Evolutionary conservation across 805 yeast species (phyloP).

Genomic region (Schwanniomyces polymorphus): DNA sequence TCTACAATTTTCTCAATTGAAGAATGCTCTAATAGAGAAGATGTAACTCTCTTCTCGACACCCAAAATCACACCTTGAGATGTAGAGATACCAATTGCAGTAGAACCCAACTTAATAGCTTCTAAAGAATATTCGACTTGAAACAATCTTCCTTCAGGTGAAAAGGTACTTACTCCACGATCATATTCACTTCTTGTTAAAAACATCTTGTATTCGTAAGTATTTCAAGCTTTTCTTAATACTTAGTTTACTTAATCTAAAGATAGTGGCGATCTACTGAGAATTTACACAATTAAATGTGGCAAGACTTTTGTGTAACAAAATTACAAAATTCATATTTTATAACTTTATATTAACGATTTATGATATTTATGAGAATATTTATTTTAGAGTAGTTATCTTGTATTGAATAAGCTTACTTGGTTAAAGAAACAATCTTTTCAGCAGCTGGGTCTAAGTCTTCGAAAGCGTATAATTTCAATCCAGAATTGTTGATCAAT

Average conservation of each 20-base stretch:
- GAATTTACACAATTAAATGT: constrained; percentile 1
- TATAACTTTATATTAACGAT: not conserved
- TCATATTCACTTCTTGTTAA: constrained; percentile 99
- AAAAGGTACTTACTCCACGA: constrained; percentile 97
- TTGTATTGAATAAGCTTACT: constrained; percentile 14
- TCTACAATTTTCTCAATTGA: constrained; percentile 96
- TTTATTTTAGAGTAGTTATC: not conserved
- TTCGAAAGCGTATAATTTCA: constrained; percentile 86
- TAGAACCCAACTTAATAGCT: constrained; percentile 95
- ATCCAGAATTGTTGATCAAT: constrained; percentile 83
- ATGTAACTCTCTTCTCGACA: constrained; percentile 95
- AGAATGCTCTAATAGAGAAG: constrained; percentile 84
- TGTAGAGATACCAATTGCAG: constrained; percentile 96
- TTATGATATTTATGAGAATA: constrained; percentile 1
- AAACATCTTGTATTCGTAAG: constrained; percentile 59
- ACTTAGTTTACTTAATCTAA: not conserved
- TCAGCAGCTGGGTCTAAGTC: constrained; percentile 97
- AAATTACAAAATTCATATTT: not conserved
- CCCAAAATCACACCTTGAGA: constrained; percentile 95
- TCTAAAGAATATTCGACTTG: constrained; percentile 98
- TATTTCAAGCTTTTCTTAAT: not conserved
- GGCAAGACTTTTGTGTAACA: constrained; percentile 5
- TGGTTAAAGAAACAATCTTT: constrained; percentile 78
- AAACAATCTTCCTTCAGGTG: constrained; percentile 97
- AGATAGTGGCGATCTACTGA: constrained; percentile 1